A percentile compares a stretch with the other conserved stretches of the same genome.
Conservation (phyloP, 148 eudicot genomes). For the Silene uniflora region DNA sequence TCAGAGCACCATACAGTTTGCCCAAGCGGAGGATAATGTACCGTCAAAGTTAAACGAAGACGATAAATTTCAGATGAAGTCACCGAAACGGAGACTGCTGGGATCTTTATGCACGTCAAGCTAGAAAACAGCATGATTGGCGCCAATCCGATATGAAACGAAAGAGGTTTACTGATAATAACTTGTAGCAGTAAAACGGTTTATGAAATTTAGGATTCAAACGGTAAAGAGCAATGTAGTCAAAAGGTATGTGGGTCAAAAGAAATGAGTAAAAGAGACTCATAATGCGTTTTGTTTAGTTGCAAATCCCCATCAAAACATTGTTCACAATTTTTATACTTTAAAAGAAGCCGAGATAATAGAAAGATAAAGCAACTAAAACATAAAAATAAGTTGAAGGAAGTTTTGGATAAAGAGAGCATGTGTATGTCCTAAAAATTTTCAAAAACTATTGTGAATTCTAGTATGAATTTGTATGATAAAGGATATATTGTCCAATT, state of each 20-base stretch:
- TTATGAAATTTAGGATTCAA: background rate
- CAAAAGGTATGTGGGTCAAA: background rate
- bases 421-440: too few relatives aligned
- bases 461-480: too few relatives aligned
- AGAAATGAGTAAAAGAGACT: background rate
- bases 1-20: too few relatives aligned
- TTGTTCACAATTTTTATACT: background rate
- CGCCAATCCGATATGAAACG: background rate
- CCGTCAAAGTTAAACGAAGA: too few relatives aligned
- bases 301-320: background rate
- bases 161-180: background rate
- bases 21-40: too few relatives aligned
- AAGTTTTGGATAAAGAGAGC: background rate
- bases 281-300: background rate
- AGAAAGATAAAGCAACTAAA: background rate
- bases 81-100: too few relatives aligned
- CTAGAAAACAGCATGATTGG: too few relatives aligned
- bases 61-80: too few relatives aligned
- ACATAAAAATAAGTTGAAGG: background rate
- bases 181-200: background rate
- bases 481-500: too few relatives aligned
- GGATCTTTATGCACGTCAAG: too few relatives aligned
- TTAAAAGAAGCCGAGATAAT: background rate
- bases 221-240: background rate
- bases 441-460: too few relatives aligned